Evolutionary conservation across 2,329 filamentous ascomycete species (phyloP), one percentile per base, ranked within the genome.

Genomic region (Cercospora zeina): DNA sequence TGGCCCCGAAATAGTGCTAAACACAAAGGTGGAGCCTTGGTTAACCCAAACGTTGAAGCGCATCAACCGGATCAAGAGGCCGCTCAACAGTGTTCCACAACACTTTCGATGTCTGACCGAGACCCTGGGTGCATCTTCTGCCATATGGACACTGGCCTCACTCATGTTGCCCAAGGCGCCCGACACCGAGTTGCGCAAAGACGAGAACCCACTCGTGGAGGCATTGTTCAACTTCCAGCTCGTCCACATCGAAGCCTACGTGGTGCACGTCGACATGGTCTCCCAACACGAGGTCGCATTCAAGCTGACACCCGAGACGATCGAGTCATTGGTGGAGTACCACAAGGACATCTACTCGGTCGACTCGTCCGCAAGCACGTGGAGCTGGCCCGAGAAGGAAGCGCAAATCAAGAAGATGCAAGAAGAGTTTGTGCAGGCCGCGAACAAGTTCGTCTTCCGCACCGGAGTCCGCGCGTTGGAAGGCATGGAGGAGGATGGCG

Each of bases 241-340:
- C 74, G 82, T 97, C 73, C 91, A 97, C 76, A 82, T 97, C 71
- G 93, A 97, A 80, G 95, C 95, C 57, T 99, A 99, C 77, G 93
- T 97, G 71, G 95, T 99, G 65, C 93, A 97, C 78, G 92, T 99
- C 78, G 95, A 99, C 81, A 96, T 97, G 92, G 93, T 99, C 63
- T 87, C 96, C 72, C 89, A 93, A 78, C 95, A 96, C 76, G 95
- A 97, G 81, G 92, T 99, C 73, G 95, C 93, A 69, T 97, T 93
- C 85, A 99, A 99, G 85, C 85, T 99, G 73, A 97, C 93, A 24
- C 86, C 88, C 62, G 95, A 97, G 76, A 92, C 93, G 65, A 99
- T 99, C 79, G 92, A 96, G 73, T 81, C 90, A 57, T 85, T 99
- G 67, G 89, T 96, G 76, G 91, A 96, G 76, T 96, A 96, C 78